phyloP scores from a whole-genome alignment of 495 filamentous ascomycete species.

The Echria macrotheca region DNA sequence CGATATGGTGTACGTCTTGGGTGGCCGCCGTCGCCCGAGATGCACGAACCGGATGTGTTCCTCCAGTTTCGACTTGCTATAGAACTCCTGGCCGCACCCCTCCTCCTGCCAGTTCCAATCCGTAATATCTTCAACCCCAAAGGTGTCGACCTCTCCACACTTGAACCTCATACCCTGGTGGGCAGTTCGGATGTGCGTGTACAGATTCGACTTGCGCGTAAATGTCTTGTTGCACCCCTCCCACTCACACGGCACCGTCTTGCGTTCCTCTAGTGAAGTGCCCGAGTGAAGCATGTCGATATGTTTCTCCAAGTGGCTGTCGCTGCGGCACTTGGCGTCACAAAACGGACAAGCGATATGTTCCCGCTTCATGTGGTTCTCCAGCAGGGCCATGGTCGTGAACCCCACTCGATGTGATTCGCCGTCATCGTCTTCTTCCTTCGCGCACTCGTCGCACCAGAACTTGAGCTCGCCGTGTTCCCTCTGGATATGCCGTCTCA shows the following conservation, averaged over 20 bases:
- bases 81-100: slow-evolving; percentile 65
- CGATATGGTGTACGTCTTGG: slow-evolving; percentile 29
- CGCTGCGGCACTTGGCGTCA: slow-evolving; percentile 53
- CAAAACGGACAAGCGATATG: slow-evolving; percentile 77
- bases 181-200: slow-evolving; percentile 66
- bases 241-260: slow-evolving; percentile 57
- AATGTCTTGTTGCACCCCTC: slow-evolving; percentile 65
- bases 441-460: slow-evolving; percentile 63
- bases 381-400: slow-evolving; percentile 60
- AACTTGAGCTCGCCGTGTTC: slow-evolving; percentile 64
- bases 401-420: slow-evolving; percentile 50
- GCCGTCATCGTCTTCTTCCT: slow-evolving; percentile 18
- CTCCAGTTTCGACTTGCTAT: slow-evolving; percentile 67
- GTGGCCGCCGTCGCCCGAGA: slow-evolving; percentile 50
- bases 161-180: slow-evolving; percentile 67
- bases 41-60: slow-evolving; percentile 76
- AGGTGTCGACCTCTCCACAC: slow-evolving; percentile 61
- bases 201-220: slow-evolving; percentile 72
- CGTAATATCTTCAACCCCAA: slow-evolving; percentile 52
- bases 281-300: slow-evolving; percentile 64
- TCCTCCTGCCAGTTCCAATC: slow-evolving; percentile 56
- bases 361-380: slow-evolving; percentile 61
- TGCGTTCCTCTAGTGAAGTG: slow-evolving; percentile 55
- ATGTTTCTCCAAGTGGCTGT: slow-evolving; percentile 60
- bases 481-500: slow-evolving; percentile 64